A percentile compares a stretch with the other conserved stretches of the same genome.
phyloP scores from a whole-genome alignment of 2,329 filamentous ascomycete genomes.

The Davidsoniella eucalypti region DNA sequence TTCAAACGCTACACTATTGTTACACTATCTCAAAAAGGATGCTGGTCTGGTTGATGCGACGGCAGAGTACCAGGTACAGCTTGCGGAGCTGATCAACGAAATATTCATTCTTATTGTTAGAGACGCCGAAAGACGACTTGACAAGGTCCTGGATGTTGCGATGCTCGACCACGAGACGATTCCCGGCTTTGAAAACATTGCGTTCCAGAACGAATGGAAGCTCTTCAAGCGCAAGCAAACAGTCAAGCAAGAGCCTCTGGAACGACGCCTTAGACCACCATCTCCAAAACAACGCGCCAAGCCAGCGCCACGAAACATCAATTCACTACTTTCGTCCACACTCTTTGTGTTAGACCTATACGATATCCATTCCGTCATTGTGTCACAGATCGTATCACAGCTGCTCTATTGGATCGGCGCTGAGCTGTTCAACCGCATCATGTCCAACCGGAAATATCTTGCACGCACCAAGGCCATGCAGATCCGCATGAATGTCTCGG shows the following conservation, averaged over 20 bases:
- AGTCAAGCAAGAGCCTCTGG: slow-evolving; percentile 73
- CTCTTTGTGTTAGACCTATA: slow-evolving; percentile 97
- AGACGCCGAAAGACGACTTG: slow-evolving; percentile 86
- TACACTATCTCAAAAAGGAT: slow-evolving; percentile 96
- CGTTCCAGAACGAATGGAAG: slow-evolving; percentile 98
- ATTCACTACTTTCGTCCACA: slow-evolving; percentile 84
- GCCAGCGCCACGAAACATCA: slow-evolving; percentile 84
- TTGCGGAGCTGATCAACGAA: slow-evolving; percentile 90
- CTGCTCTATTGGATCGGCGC: slow-evolving; percentile 92
- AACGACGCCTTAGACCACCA: slow-evolving; percentile 81
- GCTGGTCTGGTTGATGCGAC: slow-evolving; percentile 64
- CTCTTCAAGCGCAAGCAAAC: slow-evolving; percentile 85
- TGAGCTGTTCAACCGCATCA: slow-evolving; percentile 93
- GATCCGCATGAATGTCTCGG: slow-evolving; percentile 96
- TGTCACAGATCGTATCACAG: slow-evolving; percentile 77
- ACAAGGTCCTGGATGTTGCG: slow-evolving; percentile 82
- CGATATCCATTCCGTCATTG: slow-evolving; percentile 95
- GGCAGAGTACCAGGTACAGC: slow-evolving; percentile 75
- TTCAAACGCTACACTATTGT: slow-evolving; percentile 84
- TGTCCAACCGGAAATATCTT: slow-evolving; percentile 88
- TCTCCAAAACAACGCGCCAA: slow-evolving; percentile 88
- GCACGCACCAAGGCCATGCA: slow-evolving; percentile 98
- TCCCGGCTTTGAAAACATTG: slow-evolving; percentile 88
- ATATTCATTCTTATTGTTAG: slow-evolving; percentile 96
- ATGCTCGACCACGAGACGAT: slow-evolving; percentile 98